Percentiles rank a stretch among this genome's conserved stretches.
Evolutionary conservation across 2,329 filamentous ascomycete species (phyloP).

Genomic region (Colletotrichum coccodes): DNA sequence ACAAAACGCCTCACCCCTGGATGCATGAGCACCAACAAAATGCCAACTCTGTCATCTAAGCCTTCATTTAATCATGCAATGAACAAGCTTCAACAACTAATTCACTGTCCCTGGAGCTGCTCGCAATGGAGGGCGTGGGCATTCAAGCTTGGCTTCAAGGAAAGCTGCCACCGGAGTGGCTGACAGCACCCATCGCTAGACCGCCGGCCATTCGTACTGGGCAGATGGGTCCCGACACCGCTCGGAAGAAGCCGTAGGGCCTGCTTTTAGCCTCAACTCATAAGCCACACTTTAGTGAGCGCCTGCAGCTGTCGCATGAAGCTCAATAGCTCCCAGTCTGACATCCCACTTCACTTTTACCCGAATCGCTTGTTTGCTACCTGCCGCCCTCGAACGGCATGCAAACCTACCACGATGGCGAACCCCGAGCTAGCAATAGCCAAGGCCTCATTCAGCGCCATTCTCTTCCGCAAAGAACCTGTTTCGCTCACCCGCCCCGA

Average conservation of each 20-base stretch:
- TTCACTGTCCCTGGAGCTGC: background rate
- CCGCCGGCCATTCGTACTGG: background rate
- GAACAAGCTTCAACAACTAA: too few species aligned
- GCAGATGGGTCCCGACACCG: background rate
- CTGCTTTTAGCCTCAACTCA: background rate
- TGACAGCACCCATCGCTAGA: background rate
- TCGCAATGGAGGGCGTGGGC: too few species aligned
- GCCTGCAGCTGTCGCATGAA: background rate
- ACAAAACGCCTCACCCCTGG: background rate
- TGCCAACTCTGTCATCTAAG: background rate
- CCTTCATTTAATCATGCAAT: too few species aligned
- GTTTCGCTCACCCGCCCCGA: constrained; percentile 73
- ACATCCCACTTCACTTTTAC: constrained; percentile 3
- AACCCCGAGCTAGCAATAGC: constrained; percentile 80
- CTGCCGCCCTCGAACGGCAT: background rate
- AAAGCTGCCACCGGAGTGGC: background rate
- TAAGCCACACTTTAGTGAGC: constrained; percentile 1
- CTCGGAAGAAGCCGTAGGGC: background rate
- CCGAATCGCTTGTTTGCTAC: background rate
- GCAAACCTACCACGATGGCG: constrained; percentile 58
- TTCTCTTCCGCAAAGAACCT: constrained; percentile 80
- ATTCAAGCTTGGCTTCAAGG: background rate
- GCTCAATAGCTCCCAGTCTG: constrained; percentile 1
- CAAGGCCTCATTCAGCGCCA: constrained; percentile 80
- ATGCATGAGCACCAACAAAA: background rate